Base-by-base conservation (phyloP, 2,329 filamentous ascomycete genomes). In the Aspergillus aculeatus region DNA sequence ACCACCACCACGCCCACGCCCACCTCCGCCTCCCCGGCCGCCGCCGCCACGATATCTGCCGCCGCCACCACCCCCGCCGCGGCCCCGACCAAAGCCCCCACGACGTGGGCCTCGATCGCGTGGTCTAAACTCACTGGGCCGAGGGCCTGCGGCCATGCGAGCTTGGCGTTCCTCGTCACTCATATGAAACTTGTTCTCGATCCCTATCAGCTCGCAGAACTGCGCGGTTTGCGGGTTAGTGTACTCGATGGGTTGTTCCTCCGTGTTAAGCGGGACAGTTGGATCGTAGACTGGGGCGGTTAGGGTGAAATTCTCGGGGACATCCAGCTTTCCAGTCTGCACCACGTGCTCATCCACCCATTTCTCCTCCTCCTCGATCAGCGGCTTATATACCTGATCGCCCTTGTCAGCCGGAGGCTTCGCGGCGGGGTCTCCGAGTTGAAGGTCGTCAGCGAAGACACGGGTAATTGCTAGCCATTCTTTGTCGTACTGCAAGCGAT, bases 391-490 rank as follows among this genome's bases (percentile, higher is more conserved):
- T 54, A 83, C 77, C 2, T 81, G 83, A 73, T 96, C 86, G 21
- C 90, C 90, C 26, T 85, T 79, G 69, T 96, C 82, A 1, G 78
- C 73, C 0, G 89, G 82, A 0, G 84, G 75, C 44, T 76, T 74
- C 1, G 83, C 82, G 7, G 77, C 71, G 5, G 80, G 81, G 63
- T 89, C 81, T 49, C 91, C 90, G 41, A 94, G 78, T 1, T 79
- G 75, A 2, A 95, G 81, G 47, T 86, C 82, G 3, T 80, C 68
- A 47, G 90, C 86, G 70, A 98, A 96, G 7, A 87, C 89, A 47
- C 94, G 89, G 12, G 89, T 93, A 64, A 99, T 97, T 47, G 95
- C 90, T 7, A 99, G 86, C 94, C 94, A 99, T 78, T 99, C 95
- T 11, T 88, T 86, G 74, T 99, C 95, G 72, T 99, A 98, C 51